Percentiles rank a stretch among this genome's conserved stretches.
These are phyloP conservation scores for Xylaria sp. DNA, from an alignment of 2,329 filamentous ascomycete species.

Conservation along the genomic window DNA sequence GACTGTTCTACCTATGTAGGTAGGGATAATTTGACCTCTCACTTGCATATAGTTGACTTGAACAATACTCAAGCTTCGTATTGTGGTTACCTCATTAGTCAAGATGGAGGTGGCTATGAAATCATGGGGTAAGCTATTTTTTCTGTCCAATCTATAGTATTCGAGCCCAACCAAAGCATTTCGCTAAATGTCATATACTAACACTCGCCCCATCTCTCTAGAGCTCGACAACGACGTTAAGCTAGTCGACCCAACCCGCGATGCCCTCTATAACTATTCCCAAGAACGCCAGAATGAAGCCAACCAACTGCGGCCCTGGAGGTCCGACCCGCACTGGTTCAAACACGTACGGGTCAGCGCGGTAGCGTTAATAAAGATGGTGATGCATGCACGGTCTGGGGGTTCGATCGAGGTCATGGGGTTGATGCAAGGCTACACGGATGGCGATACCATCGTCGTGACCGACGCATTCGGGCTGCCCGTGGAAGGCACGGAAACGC, in stretches of 20 bases:
- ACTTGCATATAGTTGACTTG: slow-evolving; percentile 20
- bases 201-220: slow-evolving; percentile 52
- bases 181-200: slow-evolving; percentile 17
- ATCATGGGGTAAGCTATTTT: slow-evolving; percentile 66
- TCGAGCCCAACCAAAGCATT: slow-evolving; percentile 37
- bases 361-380: slow-evolving; percentile 96
- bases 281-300: slow-evolving; percentile 73
- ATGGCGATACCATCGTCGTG: slow-evolving; percentile 86
- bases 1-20: no score
- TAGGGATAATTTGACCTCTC: slow-evolving; percentile 25
- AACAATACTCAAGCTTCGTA: slow-evolving; percentile 20
- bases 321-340: slow-evolving; percentile 84
- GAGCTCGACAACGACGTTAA: slow-evolving; percentile 89
- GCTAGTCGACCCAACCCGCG: slow-evolving; percentile 85
- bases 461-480: slow-evolving; percentile 94
- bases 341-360: slow-evolving; percentile 93
- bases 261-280: slow-evolving; percentile 91
- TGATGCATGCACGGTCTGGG: slow-evolving; percentile 97
- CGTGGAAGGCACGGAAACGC: slow-evolving; percentile 97
- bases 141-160: slow-evolving; percentile 12
- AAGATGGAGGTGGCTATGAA: slow-evolving; percentile 68
- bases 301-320: slow-evolving; percentile 77
- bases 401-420: slow-evolving; percentile 96
- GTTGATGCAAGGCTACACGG: slow-evolving; percentile 94
- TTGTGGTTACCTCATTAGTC: slow-evolving; percentile 30